Evolutionary conservation across 148 eudicot species (phyloP).

Genomic region (Nepenthes mirabilis): DNA sequence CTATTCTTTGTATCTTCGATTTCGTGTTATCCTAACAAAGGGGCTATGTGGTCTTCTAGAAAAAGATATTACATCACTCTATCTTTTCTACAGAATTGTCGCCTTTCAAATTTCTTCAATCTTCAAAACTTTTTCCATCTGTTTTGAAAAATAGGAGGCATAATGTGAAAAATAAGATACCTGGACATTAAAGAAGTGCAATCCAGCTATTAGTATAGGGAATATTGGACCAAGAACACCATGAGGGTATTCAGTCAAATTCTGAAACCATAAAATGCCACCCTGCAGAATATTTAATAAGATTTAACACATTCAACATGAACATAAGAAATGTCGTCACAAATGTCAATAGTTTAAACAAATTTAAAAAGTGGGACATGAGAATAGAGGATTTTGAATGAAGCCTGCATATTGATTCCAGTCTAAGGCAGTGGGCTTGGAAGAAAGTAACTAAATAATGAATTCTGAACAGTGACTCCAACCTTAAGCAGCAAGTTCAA

Average conservation of each 20-base stretch:
- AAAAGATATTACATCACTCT: neutral
- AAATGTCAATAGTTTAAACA: neutral
- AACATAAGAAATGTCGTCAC: neutral
- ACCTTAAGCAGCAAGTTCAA: too few species aligned
- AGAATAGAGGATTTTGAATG: too few species aligned
- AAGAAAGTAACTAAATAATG: too few species aligned
- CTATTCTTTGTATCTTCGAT: too few species aligned
- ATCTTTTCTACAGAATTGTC: neutral
- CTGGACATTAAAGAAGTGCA: constrained; percentile 72
- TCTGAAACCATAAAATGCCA: constrained; percentile 79
- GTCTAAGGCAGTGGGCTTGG: too few species aligned
- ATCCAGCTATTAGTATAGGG: constrained; percentile 58
- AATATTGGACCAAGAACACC: constrained; percentile 56
- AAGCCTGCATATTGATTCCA: too few species aligned
- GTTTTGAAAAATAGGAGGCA: neutral
- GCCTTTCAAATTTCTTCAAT: too few species aligned
- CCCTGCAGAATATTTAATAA: constrained; percentile 37
- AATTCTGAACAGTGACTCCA: too few species aligned
- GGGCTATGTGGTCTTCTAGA: too few species aligned
- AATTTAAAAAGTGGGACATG: too few species aligned
- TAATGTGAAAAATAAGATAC: constrained; percentile 19
- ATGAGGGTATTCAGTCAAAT: constrained; percentile 61
- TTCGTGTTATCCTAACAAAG: too few species aligned
- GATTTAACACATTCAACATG: neutral
- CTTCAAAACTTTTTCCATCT: neutral